phyloP scores from a whole-genome alignment of 495 filamentous ascomycete genomes.

The Neurospora sp. region DNA sequence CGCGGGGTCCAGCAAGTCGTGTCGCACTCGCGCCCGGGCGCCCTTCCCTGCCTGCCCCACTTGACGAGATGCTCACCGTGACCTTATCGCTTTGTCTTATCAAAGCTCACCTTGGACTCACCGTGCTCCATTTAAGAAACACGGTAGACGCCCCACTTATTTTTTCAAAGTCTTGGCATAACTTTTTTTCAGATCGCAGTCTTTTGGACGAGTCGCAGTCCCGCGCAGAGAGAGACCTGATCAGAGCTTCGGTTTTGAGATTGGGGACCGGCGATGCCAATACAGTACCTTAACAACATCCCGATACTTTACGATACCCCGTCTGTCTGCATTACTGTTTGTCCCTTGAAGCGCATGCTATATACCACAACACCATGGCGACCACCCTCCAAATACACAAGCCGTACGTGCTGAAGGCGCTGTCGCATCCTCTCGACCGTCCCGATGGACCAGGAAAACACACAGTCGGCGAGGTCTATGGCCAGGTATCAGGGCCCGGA shows the following conservation, averaged over 20 bases:
- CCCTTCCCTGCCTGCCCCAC: not conserved
- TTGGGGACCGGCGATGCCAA: constrained; percentile 3
- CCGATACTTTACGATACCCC: not conserved
- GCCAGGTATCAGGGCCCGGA: constrained; percentile 43
- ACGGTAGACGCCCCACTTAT: constrained; percentile 7
- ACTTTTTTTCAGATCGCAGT: constrained; percentile 15
- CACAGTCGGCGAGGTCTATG: constrained; percentile 58
- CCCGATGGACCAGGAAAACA: constrained; percentile 45
- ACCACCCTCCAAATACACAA: constrained; percentile 44
- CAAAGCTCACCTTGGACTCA: not conserved
- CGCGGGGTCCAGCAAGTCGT: not conserved
- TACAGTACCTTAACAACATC: not conserved
- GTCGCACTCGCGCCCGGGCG: not conserved
- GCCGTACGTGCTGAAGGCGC: constrained; percentile 52
- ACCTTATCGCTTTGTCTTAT: not conserved
- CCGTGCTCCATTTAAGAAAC: not conserved
- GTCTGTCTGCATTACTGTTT: not conserved
- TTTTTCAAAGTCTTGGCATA: constrained; percentile 11
- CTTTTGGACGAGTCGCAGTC: not conserved
- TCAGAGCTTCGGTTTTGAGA: not conserved
- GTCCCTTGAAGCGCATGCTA: not conserved
- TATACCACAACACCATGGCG: constrained; percentile 28
- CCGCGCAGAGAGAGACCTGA: not conserved
- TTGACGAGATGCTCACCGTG: not conserved
- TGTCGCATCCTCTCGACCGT: constrained; percentile 53